These are phyloP conservation scores for Tricholoma furcatifolium DNA, from an alignment of 768 basidiomycete species.

Conservation along the genomic window DNA sequence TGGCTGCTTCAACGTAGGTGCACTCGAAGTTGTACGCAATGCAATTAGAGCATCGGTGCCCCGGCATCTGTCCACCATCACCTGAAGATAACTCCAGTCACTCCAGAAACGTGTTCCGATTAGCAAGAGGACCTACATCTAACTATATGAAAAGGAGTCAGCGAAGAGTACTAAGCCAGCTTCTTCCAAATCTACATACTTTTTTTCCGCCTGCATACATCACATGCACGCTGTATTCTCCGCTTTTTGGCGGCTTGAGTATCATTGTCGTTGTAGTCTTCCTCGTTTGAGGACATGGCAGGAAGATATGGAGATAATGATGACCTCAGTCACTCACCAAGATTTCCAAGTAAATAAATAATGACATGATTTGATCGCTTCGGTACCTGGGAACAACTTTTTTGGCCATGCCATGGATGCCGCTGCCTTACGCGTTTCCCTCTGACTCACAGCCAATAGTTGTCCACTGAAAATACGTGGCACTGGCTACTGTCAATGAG, in stretches of 20 bases:
- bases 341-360: slow-evolving; percentile 9
- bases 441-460: no score
- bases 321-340: slow-evolving; percentile 15
- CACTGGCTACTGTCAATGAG: no score
- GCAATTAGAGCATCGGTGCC: slow-evolving; percentile 68
- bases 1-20: slow-evolving; percentile 68
- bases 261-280: slow-evolving; percentile 54
- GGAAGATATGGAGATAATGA: slow-evolving; percentile 2
- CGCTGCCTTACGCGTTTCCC: slow-evolving; percentile 12
- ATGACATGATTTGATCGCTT: slow-evolving; percentile 2
- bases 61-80: slow-evolving; percentile 71
- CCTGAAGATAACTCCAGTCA: slow-evolving; percentile 31
- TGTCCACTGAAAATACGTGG: no score
- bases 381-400: slow-evolving; percentile 11
- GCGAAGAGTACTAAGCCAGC: neutral
- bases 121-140: slow-evolving; percentile 47
- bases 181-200: slow-evolving; percentile 39
- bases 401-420: slow-evolving; percentile 10
- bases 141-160: slow-evolving; percentile 37
- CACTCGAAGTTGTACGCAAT: slow-evolving; percentile 62
- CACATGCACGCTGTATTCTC: slow-evolving; percentile 76
- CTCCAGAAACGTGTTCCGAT: neutral
- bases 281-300: slow-evolving; percentile 65
- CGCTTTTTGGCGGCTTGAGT: slow-evolving; percentile 58
- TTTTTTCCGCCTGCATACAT: slow-evolving; percentile 83